These are phyloP conservation scores for Silene noctiflora DNA, from an alignment of 179 eudicot species.

Conservation along the genomic window DNA sequence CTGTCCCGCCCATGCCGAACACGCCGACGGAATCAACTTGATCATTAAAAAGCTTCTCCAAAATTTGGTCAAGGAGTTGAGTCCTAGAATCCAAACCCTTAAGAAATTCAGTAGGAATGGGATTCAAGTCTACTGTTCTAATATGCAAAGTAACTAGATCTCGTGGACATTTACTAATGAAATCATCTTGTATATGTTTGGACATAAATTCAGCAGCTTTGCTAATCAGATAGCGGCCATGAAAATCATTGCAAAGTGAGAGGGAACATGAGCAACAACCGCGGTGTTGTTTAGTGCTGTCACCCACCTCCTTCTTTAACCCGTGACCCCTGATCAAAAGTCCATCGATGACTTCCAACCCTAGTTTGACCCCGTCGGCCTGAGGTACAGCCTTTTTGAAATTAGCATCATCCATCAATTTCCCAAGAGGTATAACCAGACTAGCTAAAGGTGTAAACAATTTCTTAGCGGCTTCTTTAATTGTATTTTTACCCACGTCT, in stretches of 20 bases:
- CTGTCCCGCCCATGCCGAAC: slow-evolving; percentile 9
- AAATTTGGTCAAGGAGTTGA: slow-evolving; percentile 1
- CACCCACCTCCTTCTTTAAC: not conserved
- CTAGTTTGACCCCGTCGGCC: slow-evolving; percentile 9
- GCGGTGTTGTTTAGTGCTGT: not conserved
- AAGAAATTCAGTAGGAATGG: not conserved
- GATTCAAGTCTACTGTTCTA: not conserved
- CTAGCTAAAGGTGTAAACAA: not conserved
- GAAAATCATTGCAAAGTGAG: not conserved
- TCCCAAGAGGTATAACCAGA: slow-evolving; percentile 7
- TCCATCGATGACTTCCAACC: slow-evolving; percentile 12
- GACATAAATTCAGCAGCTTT: not conserved
- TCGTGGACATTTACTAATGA: not conserved
- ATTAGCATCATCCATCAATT: slow-evolving; percentile 14
- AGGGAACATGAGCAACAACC: not conserved
- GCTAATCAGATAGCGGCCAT: not conserved
- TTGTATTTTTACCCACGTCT: not conserved
- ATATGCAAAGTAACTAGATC: not conserved
- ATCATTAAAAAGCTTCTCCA: not conserved
- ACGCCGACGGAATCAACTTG: not conserved
- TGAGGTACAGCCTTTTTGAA: slow-evolving; percentile 7
- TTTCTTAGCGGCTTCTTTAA: slow-evolving; percentile 1
- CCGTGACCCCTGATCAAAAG: not conserved
- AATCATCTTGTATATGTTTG: slow-evolving; percentile 5
- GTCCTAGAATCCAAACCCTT: slow-evolving; percentile 12